Evolutionary conservation across 2,329 filamentous ascomycete genomes (phyloP).

Genomic region (Penicillium brevicompactum): DNA sequence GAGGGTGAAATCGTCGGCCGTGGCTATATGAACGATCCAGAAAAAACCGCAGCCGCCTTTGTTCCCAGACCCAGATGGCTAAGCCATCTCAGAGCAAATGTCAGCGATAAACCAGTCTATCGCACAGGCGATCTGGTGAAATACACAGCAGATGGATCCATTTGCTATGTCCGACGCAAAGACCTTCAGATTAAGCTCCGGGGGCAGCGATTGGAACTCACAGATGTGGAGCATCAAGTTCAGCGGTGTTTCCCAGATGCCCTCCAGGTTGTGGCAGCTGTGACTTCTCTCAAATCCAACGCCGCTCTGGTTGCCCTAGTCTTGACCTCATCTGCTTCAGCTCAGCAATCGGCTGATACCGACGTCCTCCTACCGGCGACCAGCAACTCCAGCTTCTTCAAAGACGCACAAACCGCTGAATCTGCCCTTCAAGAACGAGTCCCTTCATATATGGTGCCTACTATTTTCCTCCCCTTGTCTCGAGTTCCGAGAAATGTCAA

Average conservation of each 20-base stretch:
- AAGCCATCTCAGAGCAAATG: too few relatives aligned
- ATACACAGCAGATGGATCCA: neutral
- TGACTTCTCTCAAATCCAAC: neutral
- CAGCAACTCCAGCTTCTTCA: neutral
- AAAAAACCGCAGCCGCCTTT: neutral
- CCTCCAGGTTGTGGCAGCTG: neutral
- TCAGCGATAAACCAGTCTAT: neutral
- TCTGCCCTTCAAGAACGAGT: neutral
- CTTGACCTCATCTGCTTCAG: neutral
- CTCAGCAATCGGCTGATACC: neutral
- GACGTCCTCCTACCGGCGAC: neutral
- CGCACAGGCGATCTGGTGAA: conserved; percentile 13
- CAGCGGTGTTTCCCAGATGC: neutral
- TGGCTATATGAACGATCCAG: neutral
- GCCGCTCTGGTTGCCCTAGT: neutral
- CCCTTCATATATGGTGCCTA: neutral
- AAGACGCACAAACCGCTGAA: neutral
- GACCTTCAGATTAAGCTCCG: conserved; percentile 63
- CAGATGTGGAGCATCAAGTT: conserved; percentile 36
- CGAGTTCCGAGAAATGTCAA: neutral
- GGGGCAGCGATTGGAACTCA: conserved; percentile 62
- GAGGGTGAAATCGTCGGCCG: neutral
- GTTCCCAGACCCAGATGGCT: neutral
- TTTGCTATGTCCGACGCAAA: conserved; percentile 51
- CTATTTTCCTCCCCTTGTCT: neutral